Evolutionary conservation across 2,329 filamentous ascomycete species (phyloP).

Genomic region (Westerdykella ornata): DNA sequence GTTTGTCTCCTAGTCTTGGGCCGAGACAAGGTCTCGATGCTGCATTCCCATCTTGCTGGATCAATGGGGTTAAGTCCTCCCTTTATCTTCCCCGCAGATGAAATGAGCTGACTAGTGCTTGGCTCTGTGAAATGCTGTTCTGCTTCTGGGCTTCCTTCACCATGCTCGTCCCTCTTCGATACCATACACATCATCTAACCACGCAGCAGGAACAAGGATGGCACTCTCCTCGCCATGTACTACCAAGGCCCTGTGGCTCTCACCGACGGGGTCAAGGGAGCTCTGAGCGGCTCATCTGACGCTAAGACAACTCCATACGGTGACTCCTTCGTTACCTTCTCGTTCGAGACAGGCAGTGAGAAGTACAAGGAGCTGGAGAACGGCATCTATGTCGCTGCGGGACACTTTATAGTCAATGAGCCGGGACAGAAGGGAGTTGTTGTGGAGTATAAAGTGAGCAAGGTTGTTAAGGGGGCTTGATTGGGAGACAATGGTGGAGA

Average conservation of each 20-base stretch:
- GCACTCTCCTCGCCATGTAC: constrained; percentile 27
- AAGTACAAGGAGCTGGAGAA: constrained; percentile 27
- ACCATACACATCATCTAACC: not conserved
- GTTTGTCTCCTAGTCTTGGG: not conserved
- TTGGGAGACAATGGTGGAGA: too few species aligned
- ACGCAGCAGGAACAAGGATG: constrained; percentile 13
- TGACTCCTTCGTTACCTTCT: constrained; percentile 26
- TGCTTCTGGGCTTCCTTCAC: too few species aligned
- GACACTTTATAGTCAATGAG: constrained; percentile 21
- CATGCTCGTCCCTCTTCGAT: not conserved
- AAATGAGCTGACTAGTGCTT: too few species aligned
- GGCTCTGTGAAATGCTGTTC: too few species aligned
- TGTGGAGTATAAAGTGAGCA: constrained; percentile 30
- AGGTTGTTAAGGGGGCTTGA: constrained; percentile 12
- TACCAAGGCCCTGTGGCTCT: constrained; percentile 27
- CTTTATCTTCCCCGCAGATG: too few species aligned
- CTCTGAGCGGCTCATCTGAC: constrained; percentile 15
- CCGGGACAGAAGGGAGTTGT: constrained; percentile 13
- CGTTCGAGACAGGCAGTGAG: constrained; percentile 25
- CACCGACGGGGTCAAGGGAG: constrained; percentile 18
- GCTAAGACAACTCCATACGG: constrained; percentile 27
- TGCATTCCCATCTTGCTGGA: too few species aligned
- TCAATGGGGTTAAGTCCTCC: too few species aligned
- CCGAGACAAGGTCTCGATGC: too few species aligned
- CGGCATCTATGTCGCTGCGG: constrained; percentile 25